These are phyloP conservation scores for Artemisia argyi DNA, from an alignment of 129 eudicot species.

Conservation along the genomic window DNA sequence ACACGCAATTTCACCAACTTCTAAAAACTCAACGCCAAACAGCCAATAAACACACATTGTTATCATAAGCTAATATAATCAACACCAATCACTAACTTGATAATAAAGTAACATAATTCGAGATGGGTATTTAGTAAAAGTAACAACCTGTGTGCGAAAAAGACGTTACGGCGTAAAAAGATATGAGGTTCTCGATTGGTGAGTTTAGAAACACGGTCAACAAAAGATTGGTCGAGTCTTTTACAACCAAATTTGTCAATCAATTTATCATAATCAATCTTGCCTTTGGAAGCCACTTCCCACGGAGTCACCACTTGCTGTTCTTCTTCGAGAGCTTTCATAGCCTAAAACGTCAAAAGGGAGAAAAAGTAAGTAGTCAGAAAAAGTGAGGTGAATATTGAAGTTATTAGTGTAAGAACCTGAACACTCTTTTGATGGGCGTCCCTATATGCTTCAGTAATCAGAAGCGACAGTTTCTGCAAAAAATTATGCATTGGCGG, in stretches of 20 bases:
- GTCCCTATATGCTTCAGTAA: slow-evolving; percentile 86
- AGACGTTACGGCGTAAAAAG: slow-evolving; percentile 90
- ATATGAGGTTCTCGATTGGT: slow-evolving; percentile 26
- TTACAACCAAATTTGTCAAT: slow-evolving; percentile 90
- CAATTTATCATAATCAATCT: slow-evolving; percentile 90
- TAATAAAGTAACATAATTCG: not conserved
- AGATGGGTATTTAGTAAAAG: slow-evolving; percentile 6
- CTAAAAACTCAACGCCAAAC: too few species aligned
- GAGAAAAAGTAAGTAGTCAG: not conserved
- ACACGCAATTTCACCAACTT: too few species aligned
- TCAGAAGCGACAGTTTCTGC: slow-evolving; percentile 80
- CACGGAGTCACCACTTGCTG: slow-evolving; percentile 84
- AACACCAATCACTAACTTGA: not conserved
- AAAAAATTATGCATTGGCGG: not conserved
- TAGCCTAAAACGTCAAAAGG: slow-evolving; percentile 46
- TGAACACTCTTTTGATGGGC: slow-evolving; percentile 85
- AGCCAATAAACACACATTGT: too few species aligned
- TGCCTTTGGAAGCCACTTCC: slow-evolving; percentile 69
- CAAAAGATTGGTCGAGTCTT: slow-evolving; percentile 57
- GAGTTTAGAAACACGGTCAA: slow-evolving; percentile 41
- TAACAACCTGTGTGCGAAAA: slow-evolving; percentile 67
- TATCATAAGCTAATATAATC: too few species aligned
- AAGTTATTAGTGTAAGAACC: slow-evolving; percentile 31
- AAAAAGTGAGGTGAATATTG: not conserved
- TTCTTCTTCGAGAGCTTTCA: slow-evolving; percentile 63